A percentile compares a stretch with the other conserved stretches of the same genome.
Conservation (phyloP, 164 flowering plant species). For the Euptelea pleiosperma region DNA sequence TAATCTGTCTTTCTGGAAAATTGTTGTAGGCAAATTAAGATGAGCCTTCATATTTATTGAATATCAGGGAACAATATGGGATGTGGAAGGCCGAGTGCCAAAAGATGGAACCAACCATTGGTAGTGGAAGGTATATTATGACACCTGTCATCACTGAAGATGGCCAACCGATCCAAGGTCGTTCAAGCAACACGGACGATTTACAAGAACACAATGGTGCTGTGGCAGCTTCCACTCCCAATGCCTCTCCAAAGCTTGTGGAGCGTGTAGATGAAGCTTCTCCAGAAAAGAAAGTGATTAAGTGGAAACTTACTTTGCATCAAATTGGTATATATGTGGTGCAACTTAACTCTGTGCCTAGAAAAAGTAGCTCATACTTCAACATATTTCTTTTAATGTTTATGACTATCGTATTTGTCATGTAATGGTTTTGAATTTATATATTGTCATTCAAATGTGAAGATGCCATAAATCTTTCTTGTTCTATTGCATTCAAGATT, state of each 20-base stretch:
- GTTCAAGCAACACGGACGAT: conserved; percentile 14
- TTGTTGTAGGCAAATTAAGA: not conserved
- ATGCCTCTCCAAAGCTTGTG: conserved; percentile 8
- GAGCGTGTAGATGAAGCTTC: conserved; percentile 16
- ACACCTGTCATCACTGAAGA: conserved; percentile 59
- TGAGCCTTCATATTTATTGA: not conserved
- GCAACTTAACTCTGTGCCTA: not conserved
- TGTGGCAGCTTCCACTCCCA: conserved; percentile 1
- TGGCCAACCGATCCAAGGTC: conserved; percentile 50
- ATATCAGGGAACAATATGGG: conserved; percentile 59
- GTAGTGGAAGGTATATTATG: conserved; percentile 69
- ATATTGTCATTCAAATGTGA: not conserved
- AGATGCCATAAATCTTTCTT: not conserved
- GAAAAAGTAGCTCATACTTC: not conserved
- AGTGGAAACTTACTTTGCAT: conserved; percentile 74
- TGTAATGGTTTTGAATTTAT: not conserved
- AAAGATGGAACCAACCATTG: conserved; percentile 64
- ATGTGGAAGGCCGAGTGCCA: conserved; percentile 69
- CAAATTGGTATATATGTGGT: conserved; percentile 63
- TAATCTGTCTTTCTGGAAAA: not conserved
- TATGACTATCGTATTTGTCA: not conserved
- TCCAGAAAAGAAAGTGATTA: conserved; percentile 45
- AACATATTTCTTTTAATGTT: not conserved
- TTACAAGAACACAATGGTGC: conserved; percentile 11
- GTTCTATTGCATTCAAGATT: no score